Evolutionary conservation across 2,329 filamentous ascomycete genomes (phyloP).

Genomic region (Fusarium azukiicola): DNA sequence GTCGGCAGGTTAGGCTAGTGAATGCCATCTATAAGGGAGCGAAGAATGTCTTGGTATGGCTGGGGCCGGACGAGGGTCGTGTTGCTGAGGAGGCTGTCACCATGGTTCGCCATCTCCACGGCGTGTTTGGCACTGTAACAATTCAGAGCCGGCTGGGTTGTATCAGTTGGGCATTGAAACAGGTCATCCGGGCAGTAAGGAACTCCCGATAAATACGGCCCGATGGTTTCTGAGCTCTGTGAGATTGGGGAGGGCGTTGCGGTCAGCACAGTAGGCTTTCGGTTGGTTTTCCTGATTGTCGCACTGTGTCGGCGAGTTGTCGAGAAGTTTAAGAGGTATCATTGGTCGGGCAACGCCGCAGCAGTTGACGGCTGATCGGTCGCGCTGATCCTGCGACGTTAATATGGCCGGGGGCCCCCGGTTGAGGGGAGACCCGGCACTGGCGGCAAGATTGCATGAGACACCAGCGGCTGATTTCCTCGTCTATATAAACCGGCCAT

Average conservation of each 20-base stretch:
- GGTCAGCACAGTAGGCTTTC: neutral
- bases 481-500: neutral
- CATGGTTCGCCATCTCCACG: slow-evolving; percentile 54
- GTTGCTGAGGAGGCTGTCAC: slow-evolving; percentile 55
- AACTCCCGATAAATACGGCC: too few species aligned
- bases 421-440: too few species aligned
- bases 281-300: neutral
- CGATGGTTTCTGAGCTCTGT: too few species aligned
- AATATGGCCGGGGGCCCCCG: too few species aligned
- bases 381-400: neutral
- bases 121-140: slow-evolving; percentile 48
- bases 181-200: too few species aligned
- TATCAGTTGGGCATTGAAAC: too few species aligned
- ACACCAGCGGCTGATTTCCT: neutral
- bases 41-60: slow-evolving; percentile 60
- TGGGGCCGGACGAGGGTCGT: slow-evolving; percentile 56
- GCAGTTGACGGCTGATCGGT: neutral
- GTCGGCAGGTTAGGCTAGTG: slow-evolving; percentile 64
- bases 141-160: too few species aligned
- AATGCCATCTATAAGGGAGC: slow-evolving; percentile 62
- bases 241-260: neutral
- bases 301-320: neutral
- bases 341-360: neutral
- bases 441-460: too few species aligned
- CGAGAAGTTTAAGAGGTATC: neutral